Evolutionary conservation across 352 stramenopile species (phyloP), one percentile per base, ranked within the genome.

Genomic region (Globisporangium emineosum): DNA sequence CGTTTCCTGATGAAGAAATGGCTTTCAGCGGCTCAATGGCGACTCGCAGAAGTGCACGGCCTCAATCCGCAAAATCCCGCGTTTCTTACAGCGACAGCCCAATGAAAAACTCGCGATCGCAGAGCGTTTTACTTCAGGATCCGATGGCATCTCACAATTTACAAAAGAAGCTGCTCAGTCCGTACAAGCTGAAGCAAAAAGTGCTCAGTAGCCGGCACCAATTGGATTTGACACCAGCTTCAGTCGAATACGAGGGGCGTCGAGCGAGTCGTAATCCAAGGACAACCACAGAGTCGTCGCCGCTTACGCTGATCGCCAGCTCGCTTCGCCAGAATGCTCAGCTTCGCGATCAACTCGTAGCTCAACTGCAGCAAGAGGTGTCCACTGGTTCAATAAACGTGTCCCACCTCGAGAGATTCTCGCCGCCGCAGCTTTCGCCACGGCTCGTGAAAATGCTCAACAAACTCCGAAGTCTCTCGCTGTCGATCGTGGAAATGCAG

Each of bases 181-280:
- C 79, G 25, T 86, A 80, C 70, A 86, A 88, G 60, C 66, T 90
- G 32, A 89, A 90, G 59, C 76, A 90, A 47, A 72, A 76, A 13
- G 76, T 90, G 33, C 55, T 86, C 25, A 82, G 71, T 57, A 87
- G 56, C 40, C 72, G 79, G 21, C 64, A 55, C 21, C 19, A 15
- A 13, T 25, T 50, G 29, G 27, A 51, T 7, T 13, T 19, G 27
- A 42, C 29, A 17, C n/a, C 40, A 29, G 35, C 15, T 29, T 21
- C 5, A 19, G 19, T 23, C n/a, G 27, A 25, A 3, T 19, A 51
- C 6, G 54, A 70, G 10, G 42, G 37, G 1, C 35, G 25, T 23
- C 66, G 23, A 55, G 19, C 23, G 15, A 37, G 40, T 35, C 56
- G 37, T 37, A n/a, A 47, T 12, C 8, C 42, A 29, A 5, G 9